Evolutionary conservation across 169 alveolate species (phyloP).

Genomic region (Plasmodium blacklocki): DNA sequence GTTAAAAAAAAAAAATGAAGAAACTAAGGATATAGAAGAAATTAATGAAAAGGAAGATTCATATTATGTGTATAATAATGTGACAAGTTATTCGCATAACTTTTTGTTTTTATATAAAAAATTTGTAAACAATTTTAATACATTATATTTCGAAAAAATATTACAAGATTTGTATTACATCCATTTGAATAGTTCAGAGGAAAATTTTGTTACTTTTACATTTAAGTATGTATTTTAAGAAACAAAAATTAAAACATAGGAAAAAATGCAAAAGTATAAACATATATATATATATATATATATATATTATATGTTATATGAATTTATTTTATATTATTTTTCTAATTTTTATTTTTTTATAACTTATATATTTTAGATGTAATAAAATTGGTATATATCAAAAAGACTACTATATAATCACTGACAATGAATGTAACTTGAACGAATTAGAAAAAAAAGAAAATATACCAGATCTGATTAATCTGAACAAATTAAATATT

Average conservation of each 20-base stretch:
- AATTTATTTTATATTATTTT: neutral
- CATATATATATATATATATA: no score
- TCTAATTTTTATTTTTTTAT: neutral
- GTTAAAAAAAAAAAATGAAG: constrained; percentile 17
- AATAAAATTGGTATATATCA: constrained; percentile 50
- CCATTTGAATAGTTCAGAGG: constrained; percentile 44
- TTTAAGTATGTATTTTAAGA: constrained; percentile 36
- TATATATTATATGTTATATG: neutral
- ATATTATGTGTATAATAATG: constrained; percentile 37
- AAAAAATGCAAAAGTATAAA: no score
- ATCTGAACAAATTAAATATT: constrained; percentile 28
- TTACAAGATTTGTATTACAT: constrained; percentile 56
- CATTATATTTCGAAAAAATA: constrained; percentile 59
- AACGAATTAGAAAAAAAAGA: constrained; percentile 27
- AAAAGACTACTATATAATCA: constrained; percentile 45
- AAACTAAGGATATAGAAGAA: constrained; percentile 18
- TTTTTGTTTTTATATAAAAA: constrained; percentile 54
- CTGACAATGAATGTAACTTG: constrained; percentile 60
- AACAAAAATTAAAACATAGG: no score
- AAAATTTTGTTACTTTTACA: constrained; percentile 27
- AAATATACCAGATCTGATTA: constrained; percentile 17
- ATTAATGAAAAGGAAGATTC: constrained; percentile 51
- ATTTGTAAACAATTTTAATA: constrained; percentile 28
- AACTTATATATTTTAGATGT: constrained; percentile 30
- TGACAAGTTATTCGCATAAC: constrained; percentile 55